phyloP scores from a whole-genome alignment of 208 protist species.

The Trypanosoma brucei region DNA sequence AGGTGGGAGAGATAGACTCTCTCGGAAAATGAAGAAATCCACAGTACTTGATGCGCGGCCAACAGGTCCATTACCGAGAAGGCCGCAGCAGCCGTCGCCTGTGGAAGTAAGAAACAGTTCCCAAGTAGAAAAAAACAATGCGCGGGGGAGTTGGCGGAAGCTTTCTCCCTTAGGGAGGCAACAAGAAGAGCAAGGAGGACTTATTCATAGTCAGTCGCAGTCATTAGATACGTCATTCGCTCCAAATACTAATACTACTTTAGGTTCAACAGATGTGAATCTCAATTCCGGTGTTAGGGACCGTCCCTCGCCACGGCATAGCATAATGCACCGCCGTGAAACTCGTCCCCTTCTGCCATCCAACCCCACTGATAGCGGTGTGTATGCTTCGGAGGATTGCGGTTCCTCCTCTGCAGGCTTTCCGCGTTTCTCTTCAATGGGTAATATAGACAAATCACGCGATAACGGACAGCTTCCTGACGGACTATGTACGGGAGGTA shows the following conservation, averaged over 20 bases:
- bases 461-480: not conserved
- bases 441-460: too few relatives aligned
- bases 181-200: not conserved
- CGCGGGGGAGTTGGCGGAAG: not conserved
- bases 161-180: slow-evolving; percentile 1
- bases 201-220: not conserved
- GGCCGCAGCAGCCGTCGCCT: not conserved
- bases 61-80: not conserved
- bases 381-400: not conserved
- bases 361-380: not conserved
- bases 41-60: not conserved
- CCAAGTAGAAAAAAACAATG: not conserved
- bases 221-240: not conserved
- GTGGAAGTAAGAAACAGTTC: too few relatives aligned
- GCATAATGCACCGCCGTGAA: not conserved
- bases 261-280: not conserved
- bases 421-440: not conserved
- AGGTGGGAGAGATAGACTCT: too few relatives aligned
- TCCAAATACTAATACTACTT: not conserved
- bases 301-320: not conserved
- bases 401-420: not conserved
- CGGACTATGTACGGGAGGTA: not conserved
- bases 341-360: not conserved
- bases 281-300: not conserved
- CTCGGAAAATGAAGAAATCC: not conserved